Percentiles rank a stretch among this genome's conserved stretches.
Evolutionary conservation across 2,329 filamentous ascomycete species (phyloP).

Genomic region (Aspergillus hiratsukae): DNA sequence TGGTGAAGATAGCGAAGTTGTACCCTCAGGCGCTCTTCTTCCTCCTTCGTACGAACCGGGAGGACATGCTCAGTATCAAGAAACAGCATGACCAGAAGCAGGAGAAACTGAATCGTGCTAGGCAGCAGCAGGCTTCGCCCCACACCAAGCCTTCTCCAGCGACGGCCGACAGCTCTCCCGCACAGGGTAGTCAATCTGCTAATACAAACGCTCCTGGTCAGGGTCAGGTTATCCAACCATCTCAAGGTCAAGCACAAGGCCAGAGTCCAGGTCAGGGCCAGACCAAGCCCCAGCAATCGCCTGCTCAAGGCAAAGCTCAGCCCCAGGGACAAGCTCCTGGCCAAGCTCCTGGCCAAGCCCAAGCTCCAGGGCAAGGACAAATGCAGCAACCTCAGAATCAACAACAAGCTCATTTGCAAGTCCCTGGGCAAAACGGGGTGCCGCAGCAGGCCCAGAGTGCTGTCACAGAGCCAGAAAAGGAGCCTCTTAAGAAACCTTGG

Average conservation of each 20-base stretch:
- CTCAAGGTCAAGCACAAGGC: slow-evolving; percentile 18
- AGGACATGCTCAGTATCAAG: slow-evolving; percentile 90
- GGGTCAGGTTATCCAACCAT: slow-evolving; percentile 21
- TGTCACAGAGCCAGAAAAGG: slow-evolving; percentile 32
- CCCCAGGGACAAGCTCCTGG: slow-evolving; percentile 2
- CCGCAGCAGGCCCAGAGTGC: slow-evolving; percentile 22
- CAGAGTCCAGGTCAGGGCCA: slow-evolving; percentile 14
- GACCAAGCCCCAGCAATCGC: slow-evolving; percentile 7
- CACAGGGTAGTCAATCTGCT: slow-evolving; percentile 47
- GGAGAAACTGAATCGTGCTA: slow-evolving; percentile 57
- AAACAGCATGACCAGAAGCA: slow-evolving; percentile 70
- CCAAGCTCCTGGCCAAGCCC: slow-evolving; percentile 3
- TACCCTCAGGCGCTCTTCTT: slow-evolving; percentile 97
- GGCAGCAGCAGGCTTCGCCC: slow-evolving; percentile 53
- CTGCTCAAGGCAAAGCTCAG: slow-evolving; percentile 9
- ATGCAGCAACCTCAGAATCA: slow-evolving; percentile 21
- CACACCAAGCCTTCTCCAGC: slow-evolving; percentile 38
- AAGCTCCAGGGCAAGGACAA: slow-evolving; percentile 21
- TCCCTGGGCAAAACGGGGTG: slow-evolving; percentile 24
- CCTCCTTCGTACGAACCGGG: slow-evolving; percentile 83
- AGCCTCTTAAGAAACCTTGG: slow-evolving; percentile 74
- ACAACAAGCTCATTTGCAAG: slow-evolving; percentile 25
- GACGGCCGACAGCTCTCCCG: slow-evolving; percentile 39
- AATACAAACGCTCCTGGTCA: slow-evolving; percentile 35
- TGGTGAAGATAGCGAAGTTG: slow-evolving; percentile 89